phyloP scores from a whole-genome alignment of 139 green algal species.

The Astrephomene gubernaculifera region DNA sequence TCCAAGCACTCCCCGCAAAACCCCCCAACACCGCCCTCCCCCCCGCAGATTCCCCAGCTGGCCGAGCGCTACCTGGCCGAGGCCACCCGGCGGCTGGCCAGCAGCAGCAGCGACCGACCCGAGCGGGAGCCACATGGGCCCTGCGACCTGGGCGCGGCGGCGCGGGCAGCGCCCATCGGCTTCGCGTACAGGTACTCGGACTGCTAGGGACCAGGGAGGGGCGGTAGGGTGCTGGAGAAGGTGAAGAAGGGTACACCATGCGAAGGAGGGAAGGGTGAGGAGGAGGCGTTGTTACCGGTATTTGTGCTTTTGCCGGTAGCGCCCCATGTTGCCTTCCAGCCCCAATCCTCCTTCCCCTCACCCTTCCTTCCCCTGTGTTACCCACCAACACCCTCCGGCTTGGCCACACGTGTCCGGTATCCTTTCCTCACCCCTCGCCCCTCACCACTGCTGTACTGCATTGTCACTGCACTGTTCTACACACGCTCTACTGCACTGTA shows the following conservation, averaged over 20 bases:
- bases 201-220: neutral
- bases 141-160: conserved; percentile 5
- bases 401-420: no score
- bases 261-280: neutral
- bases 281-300: neutral
- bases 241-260: neutral
- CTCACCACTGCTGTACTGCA: no score
- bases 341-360: no score
- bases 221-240: neutral
- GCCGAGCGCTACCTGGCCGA: conserved; percentile 32
- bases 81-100: conserved; percentile 13
- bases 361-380: no score
- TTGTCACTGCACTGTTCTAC: no score
- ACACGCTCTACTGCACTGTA: no score
- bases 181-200: conserved; percentile 23
- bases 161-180: conserved; percentile 30
- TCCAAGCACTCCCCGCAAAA: no score
- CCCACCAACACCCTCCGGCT: no score
- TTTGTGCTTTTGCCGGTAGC: no score
- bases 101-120: conserved; percentile 12
- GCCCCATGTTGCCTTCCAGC: no score
- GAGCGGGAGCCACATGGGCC: conserved; percentile 37
- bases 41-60: conserved; percentile 15
- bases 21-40: no score
- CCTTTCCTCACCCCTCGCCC: no score